These are phyloP conservation scores for Paecilomyces formosus DNA, from an alignment of 2,329 filamentous ascomycete species.

Conservation along the genomic window DNA sequence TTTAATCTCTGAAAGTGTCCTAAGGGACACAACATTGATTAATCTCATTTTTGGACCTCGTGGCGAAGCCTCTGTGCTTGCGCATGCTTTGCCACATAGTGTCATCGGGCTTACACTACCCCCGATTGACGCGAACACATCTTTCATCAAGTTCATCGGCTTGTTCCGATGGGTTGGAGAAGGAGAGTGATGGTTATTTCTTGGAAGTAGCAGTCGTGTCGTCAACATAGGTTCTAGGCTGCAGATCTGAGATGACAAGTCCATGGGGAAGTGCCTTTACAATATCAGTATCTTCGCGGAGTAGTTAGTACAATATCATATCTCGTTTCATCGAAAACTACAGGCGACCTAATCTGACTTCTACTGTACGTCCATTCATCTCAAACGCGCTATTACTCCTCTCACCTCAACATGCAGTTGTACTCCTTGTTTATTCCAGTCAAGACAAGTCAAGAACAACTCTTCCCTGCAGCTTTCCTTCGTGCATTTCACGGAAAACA, in stretches of 20 bases:
- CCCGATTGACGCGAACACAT: slow-evolving; percentile 59
- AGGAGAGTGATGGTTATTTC: neutral
- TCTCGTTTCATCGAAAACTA: neutral
- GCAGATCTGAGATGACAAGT: too few relatives aligned
- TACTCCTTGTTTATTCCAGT: neutral
- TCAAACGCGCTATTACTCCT: neutral
- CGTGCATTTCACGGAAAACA: slow-evolving; percentile 40
- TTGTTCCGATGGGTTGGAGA: neutral
- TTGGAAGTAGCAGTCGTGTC: too few relatives aligned
- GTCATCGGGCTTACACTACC: slow-evolving; percentile 70
- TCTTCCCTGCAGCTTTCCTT: slow-evolving; percentile 38
- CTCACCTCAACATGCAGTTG: neutral
- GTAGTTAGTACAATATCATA: too few relatives aligned
- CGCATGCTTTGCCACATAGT: slow-evolving; percentile 59
- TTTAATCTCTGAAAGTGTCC: slow-evolving; percentile 88
- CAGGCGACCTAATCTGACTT: neutral
- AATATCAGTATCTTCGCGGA: too few relatives aligned
- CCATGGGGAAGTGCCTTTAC: too few relatives aligned
- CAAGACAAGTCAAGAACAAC: slow-evolving; percentile 40
- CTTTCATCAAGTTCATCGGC: neutral
- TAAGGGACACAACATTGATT: slow-evolving; percentile 69
- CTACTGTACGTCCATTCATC: too few relatives aligned
- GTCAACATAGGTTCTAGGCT: too few relatives aligned
- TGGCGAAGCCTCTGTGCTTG: slow-evolving; percentile 62
- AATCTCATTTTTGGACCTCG: slow-evolving; percentile 67